Conservation (phyloP, 257 asterid genomes). For the Solanum chaucha region DNA sequence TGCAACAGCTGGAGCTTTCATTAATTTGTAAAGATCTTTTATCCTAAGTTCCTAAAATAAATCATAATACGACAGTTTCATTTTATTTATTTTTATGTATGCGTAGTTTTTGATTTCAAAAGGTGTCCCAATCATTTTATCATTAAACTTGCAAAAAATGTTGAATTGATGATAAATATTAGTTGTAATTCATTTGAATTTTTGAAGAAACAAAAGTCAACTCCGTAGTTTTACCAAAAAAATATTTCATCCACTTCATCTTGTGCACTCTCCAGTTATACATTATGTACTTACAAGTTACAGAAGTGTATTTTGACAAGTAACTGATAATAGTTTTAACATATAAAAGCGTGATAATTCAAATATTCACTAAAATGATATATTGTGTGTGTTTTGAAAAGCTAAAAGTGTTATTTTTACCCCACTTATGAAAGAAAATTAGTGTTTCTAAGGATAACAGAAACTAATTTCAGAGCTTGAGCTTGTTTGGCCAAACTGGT, state of each 20-base stretch:
- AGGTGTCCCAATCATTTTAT: not conserved
- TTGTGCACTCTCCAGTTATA: not conserved
- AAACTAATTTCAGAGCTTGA: not conserved
- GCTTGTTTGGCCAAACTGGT: not conserved
- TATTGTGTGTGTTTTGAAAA: not conserved
- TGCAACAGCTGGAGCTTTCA: constrained; percentile 20
- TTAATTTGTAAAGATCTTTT: not conserved
- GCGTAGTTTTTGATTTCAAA: too few relatives aligned
- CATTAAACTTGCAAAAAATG: not conserved
- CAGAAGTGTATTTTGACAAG: not conserved
- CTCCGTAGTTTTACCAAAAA: not conserved
- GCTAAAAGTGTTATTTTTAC: too few relatives aligned
- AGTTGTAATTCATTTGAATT: not conserved
- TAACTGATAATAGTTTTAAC: not conserved
- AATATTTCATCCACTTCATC: not conserved
- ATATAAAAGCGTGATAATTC: not conserved
- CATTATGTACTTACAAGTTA: too few relatives aligned
- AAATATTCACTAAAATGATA: not conserved
- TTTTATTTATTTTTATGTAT: too few relatives aligned
- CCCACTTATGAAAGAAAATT: not conserved
- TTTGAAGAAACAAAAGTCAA: not conserved
- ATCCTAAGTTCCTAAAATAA: not conserved
- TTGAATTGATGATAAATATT: not conserved
- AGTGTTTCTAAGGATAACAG: not conserved
- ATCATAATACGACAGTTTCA: not conserved